Evolutionary conservation across 1,139 yeast species (phyloP).

Genomic region (Protomyces lactucae-debilis): DNA sequence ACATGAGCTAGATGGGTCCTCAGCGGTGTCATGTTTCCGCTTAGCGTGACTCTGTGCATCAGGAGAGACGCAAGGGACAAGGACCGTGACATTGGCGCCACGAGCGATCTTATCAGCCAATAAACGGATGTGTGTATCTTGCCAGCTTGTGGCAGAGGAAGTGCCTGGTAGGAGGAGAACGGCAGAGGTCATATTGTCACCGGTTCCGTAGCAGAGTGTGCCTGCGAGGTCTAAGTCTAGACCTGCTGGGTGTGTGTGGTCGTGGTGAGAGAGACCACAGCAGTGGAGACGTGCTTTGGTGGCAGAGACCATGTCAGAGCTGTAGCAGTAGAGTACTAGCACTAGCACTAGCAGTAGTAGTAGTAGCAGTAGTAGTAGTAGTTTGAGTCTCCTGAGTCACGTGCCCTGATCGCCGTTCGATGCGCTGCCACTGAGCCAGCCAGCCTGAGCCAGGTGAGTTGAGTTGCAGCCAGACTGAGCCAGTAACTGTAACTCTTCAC

Average conservation of each 20-base stretch:
- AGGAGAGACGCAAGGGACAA: background rate
- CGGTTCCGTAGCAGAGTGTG: slow-evolving; percentile 11
- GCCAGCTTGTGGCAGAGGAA: background rate
- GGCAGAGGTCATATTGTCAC: slow-evolving; percentile 7
- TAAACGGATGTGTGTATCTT: background rate
- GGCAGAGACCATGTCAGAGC: background rate
- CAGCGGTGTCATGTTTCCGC: background rate
- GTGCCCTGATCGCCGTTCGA: too few species aligned
- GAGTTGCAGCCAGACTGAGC: too few species aligned
- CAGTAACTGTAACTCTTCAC: too few species aligned
- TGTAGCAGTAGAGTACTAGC: background rate
- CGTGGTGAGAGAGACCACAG: slow-evolving; percentile 16
- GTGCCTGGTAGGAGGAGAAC: slow-evolving; percentile 2
- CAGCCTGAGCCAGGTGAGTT: too few species aligned
- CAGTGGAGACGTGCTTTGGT: slow-evolving; percentile 15
- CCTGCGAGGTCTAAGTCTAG: background rate
- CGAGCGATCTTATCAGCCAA: slow-evolving; percentile 16
- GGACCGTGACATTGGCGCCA: slow-evolving; percentile 17
- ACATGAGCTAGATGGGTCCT: background rate
- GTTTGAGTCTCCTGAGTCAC: background rate
- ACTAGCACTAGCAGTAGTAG: background rate
- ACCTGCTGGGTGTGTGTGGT: background rate
- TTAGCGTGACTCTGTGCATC: background rate
- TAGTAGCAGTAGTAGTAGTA: background rate
- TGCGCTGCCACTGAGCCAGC: too few species aligned